Evolutionary conservation across 2,329 filamentous ascomycete species (phyloP), one percentile per base, ranked within the genome.

Genomic region (Dactylonectria estremocensis): DNA sequence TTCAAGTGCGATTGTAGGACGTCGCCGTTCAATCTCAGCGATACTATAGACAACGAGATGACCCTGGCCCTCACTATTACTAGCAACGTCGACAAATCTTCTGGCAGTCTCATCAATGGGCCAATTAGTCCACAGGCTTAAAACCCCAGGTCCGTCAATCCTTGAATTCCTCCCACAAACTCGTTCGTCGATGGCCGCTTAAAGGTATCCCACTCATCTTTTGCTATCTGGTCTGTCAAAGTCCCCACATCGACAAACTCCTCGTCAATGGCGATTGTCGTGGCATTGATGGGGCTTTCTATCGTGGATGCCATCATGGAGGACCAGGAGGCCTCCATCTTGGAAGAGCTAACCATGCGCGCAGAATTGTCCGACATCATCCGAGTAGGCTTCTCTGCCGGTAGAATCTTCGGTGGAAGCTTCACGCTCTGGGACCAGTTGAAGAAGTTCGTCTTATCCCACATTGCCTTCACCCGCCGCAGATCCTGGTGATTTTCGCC

Each of bases 391-490:
- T 7, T 28, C 24, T 5, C 24, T 28, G 4, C 20, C 20, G 20
- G 3, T 6, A 3, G 24, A n/a, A 10, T 14, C 49, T n/a, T 3
- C 28, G 28, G 22, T 8, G 75, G 66, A 28, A 68, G 63, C 6
- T 57, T 43, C 4, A 80, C 55, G 5, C 76, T 74, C n/a, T 79
- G 76, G 0, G 46, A 11, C 74, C 77, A 78, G 2, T 66, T 58
- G 37, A 80, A 81, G 59, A 77, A 73, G 7, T 78, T 71, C 0
- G 62, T 11, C 33, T 52, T 48, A 22, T 81, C 80, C 72, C 74
- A 80, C 0, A 72, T 37, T 4, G 69, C 7, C 67, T 81, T 81
- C 48, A 81, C 31, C 0, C 57, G 24, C 16, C 68, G 73, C 3
- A 81, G 35, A 37, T 71, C 58, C 1, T 64, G 2, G 2, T 55